Conservation (phyloP, 495 filamentous ascomycete genomes). For the Hypoxylon rickii region DNA sequence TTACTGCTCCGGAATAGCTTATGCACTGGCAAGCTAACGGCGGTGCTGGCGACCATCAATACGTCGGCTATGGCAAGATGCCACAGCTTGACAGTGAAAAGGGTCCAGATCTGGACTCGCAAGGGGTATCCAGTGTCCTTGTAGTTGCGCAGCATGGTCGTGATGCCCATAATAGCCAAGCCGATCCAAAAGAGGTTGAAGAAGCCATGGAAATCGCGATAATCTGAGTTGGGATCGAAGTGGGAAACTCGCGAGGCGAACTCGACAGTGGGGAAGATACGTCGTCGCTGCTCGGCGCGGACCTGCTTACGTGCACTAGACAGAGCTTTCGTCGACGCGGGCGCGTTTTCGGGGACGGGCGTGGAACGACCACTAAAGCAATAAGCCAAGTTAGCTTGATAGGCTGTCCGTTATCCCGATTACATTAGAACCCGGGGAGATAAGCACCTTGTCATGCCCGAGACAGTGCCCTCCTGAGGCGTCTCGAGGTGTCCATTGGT, state of each 20-base stretch:
- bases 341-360: slow-evolving; percentile 86
- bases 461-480: slow-evolving; percentile 37
- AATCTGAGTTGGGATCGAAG: slow-evolving; percentile 91
- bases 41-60: slow-evolving; percentile 79
- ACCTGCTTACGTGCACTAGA: slow-evolving; percentile 83
- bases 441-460: slow-evolving; percentile 47
- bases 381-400: slow-evolving; percentile 10
- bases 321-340: slow-evolving; percentile 83
- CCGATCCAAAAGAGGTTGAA: slow-evolving; percentile 98
- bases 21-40: slow-evolving; percentile 74
- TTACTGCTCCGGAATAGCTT: slow-evolving; percentile 59
- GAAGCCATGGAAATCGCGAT: slow-evolving; percentile 94
- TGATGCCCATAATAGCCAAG: slow-evolving; percentile 94
- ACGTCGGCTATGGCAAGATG: slow-evolving; percentile 82
- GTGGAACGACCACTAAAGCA: slow-evolving; percentile 78
- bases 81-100: slow-evolving; percentile 86
- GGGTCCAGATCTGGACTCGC: slow-evolving; percentile 79
- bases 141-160: slow-evolving; percentile 85
- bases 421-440: not conserved
- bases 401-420: not conserved
- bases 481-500: slow-evolving; percentile 40
- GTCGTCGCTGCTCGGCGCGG: slow-evolving; percentile 76
- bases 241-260: slow-evolving; percentile 93
- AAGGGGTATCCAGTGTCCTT: slow-evolving; percentile 91
- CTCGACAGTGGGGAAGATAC: slow-evolving; percentile 94